Base-by-base conservation (phyloP, 1,139 yeast genomes). In the Saccharomyces pastorianus region DNA sequence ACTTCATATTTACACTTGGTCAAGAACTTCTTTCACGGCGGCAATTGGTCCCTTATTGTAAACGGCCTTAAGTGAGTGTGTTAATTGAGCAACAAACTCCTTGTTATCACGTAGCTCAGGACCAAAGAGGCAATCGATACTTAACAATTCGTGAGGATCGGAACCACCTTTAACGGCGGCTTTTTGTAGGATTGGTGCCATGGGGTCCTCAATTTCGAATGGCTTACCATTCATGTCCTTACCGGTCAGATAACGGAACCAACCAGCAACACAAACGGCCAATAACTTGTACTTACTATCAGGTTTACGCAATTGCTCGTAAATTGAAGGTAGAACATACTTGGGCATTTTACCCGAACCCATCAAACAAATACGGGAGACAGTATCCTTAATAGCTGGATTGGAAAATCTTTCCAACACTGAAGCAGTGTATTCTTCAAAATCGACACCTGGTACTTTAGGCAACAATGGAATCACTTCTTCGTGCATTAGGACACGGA, bases 61-160 rank as follows among this genome's bases (percentile, higher is more conserved):
- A 2, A 51, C 51, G 2, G 59, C 63, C 13, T 62, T 64, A 2
- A 57, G 58, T 4, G 58, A 53, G 27, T 44, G 27, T 5, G 54
- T 31, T 20, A 51, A 42, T 27, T 59, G 58, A 13, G 55, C 61
- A 6, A 58, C 64, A 27, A 67, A 70, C n/a, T 62, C 66, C 27
- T 64, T 65, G 17, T 67, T 70, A 4, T 66, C 70, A 5, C 58
- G 62, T 7, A 62, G 64, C 4, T 66, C 68, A 9, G 61, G 61
- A 2, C 51, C 58, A 14, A 52, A 49, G 6, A 52, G 44, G 2
- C 41, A 27, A 4, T 48, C 55, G 32, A 31, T 53, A 25, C n/a
- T 54, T 7, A 53, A 42, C 48, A 53, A 41, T 32, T 49, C 47
- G 13, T 23, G 34, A 4, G 55, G 55, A 34, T 47, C 60, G 38